Percentiles rank a stretch among this genome's conserved stretches.
Conservation (phyloP, 2,329 filamentous ascomycete species). For the Didymella segeticola region DNA sequence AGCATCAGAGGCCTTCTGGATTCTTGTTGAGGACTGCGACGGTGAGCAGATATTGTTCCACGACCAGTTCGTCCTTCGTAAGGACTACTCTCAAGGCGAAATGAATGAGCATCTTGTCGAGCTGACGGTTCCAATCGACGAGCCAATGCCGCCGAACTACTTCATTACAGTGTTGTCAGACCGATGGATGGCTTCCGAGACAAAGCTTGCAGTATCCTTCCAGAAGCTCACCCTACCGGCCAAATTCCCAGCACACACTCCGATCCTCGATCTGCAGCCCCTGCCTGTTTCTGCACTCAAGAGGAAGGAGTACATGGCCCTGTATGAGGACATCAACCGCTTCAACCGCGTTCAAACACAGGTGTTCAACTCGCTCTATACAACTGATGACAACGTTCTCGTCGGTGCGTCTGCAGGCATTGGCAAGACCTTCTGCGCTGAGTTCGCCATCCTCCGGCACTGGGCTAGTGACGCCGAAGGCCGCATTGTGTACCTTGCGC, state of each 20-base stretch:
- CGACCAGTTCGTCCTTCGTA: constrained; percentile 90
- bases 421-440: constrained; percentile 95
- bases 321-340: constrained; percentile 83
- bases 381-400: constrained; percentile 91
- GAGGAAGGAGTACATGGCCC: constrained; percentile 76
- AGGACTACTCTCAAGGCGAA: constrained; percentile 84
- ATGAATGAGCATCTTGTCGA: constrained; percentile 94
- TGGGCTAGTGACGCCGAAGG: constrained; percentile 77
- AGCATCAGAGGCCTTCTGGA: constrained; percentile 91
- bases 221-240: constrained; percentile 93
- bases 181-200: constrained; percentile 98
- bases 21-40: constrained; percentile 95
- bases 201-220: constrained; percentile 90
- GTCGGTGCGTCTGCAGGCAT: constrained; percentile 91
- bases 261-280: constrained; percentile 88
- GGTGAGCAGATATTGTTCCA: constrained; percentile 95
- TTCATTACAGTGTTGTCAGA: constrained; percentile 96
- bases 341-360: constrained; percentile 99
- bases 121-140: constrained; percentile 93
- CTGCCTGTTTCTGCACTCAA: constrained; percentile 89
- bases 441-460: constrained; percentile 88
- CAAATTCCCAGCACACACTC: constrained; percentile 93
- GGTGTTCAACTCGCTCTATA: constrained; percentile 91
- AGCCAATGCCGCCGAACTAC: constrained; percentile 98
- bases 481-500: constrained; percentile 90